phyloP scores from a whole-genome alignment of 768 basidiomycete species.

The Mycena pura region DNA sequence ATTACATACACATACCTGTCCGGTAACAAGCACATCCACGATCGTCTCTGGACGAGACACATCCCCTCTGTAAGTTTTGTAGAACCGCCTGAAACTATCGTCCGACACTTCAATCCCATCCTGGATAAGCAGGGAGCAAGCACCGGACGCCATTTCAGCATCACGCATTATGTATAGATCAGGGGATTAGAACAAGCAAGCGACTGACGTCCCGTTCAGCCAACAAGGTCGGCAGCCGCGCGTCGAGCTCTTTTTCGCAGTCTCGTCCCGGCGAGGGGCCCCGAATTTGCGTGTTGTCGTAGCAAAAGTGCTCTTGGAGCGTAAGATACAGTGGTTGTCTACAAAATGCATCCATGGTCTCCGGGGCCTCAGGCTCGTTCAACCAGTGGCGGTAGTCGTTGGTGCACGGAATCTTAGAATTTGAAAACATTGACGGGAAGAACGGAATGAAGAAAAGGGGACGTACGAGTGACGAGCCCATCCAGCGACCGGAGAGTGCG shows the following conservation, averaged over 20 bases:
- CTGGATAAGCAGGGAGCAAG: slow-evolving; percentile 55
- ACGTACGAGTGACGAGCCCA: slow-evolving; percentile 55
- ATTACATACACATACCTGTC: slow-evolving; percentile 55
- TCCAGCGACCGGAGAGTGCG: slow-evolving; percentile 55
- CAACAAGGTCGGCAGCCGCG: slow-evolving; percentile 53
- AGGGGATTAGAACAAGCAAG: too few relatives aligned
- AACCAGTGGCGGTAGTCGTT: slow-evolving; percentile 48
- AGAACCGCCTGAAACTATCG: slow-evolving; percentile 45
- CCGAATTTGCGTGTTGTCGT: slow-evolving; percentile 27
- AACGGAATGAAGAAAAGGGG: neutral
- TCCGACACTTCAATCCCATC: slow-evolving; percentile 54
- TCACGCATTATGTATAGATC: slow-evolving; percentile 54
- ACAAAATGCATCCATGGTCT: slow-evolving; percentile 41
- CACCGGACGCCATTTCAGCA: slow-evolving; percentile 53
- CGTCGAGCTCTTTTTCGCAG: slow-evolving; percentile 37
- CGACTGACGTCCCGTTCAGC: slow-evolving; percentile 50
- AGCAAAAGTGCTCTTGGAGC: slow-evolving; percentile 56
- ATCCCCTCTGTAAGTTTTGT: slow-evolving; percentile 42
- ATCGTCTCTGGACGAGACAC: slow-evolving; percentile 30
- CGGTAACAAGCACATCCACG: slow-evolving; percentile 59
- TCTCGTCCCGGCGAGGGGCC: slow-evolving; percentile 26
- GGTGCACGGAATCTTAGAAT: slow-evolving; percentile 44
- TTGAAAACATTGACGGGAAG: neutral
- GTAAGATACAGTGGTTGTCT: slow-evolving; percentile 56
- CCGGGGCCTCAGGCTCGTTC: slow-evolving; percentile 39